These are phyloP conservation scores for Coemansia sp. DNA, from an alignment of 192 early-diverging fungal genomes.

Conservation along the genomic window DNA sequence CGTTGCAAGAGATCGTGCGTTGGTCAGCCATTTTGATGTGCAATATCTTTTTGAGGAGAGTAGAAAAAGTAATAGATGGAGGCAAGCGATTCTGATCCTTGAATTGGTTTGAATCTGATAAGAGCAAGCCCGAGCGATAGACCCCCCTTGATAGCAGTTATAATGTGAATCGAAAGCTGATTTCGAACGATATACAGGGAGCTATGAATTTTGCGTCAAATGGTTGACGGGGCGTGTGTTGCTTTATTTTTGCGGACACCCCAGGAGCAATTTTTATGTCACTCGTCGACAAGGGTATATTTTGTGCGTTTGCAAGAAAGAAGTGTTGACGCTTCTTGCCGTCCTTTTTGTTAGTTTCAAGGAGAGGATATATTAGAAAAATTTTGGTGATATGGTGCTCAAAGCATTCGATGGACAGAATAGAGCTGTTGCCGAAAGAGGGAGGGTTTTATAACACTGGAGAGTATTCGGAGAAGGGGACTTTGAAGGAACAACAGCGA, in stretches of 20 bases:
- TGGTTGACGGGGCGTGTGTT: background rate
- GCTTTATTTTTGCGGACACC: background rate
- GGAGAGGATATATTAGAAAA: background rate
- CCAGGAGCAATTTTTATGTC: background rate
- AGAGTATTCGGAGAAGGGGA: background rate
- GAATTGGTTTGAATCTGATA: background rate
- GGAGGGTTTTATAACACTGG: background rate
- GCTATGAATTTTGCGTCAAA: background rate
- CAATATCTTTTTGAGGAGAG: background rate
- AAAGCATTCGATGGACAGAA: background rate
- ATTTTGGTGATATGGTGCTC: background rate
- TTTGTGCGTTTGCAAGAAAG: background rate
- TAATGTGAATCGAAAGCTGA: background rate
- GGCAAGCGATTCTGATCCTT: background rate
- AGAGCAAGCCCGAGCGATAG: background rate
- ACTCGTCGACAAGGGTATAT: background rate
- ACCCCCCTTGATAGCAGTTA: background rate
- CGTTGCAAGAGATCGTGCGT: conserved; percentile 10
- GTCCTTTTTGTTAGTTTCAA: background rate
- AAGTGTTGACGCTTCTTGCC: background rate
- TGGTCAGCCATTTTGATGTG: background rate
- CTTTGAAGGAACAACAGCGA: background rate
- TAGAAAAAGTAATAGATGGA: background rate
- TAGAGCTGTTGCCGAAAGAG: background rate
- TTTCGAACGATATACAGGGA: background rate